phyloP scores from a whole-genome alignment of 148 eudicot species.

The Linanthus parryae region DNA sequence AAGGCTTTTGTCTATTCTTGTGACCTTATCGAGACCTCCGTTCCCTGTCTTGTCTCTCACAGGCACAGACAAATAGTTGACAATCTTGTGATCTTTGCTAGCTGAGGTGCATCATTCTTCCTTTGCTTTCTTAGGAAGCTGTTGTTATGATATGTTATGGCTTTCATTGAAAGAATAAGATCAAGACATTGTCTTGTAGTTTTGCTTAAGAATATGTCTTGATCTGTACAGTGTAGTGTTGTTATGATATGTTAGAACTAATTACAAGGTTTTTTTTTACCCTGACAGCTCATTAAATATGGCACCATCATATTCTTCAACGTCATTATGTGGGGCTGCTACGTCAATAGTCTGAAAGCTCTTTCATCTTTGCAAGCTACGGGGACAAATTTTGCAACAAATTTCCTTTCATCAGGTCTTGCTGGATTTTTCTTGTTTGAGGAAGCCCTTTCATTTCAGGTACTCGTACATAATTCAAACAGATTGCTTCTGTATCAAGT shows the following conservation, averaged over 20 bases:
- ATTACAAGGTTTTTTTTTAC: background rate
- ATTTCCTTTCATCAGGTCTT: conserved; percentile 84
- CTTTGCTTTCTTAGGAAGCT: too few relatives aligned
- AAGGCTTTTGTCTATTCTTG: too few relatives aligned
- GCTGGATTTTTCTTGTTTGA: conserved; percentile 85
- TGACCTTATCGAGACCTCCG: too few relatives aligned
- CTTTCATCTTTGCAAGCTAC: conserved; percentile 98
- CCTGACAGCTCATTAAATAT: conserved; percentile 56
- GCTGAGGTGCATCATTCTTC: too few relatives aligned
- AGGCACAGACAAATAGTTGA: too few relatives aligned
- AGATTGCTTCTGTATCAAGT: background rate
- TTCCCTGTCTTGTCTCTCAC: too few relatives aligned
- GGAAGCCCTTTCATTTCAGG: conserved; percentile 70
- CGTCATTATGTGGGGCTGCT: conserved; percentile 94
- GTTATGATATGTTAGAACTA: background rate
- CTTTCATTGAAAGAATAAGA: background rate
- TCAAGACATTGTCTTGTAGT: background rate
- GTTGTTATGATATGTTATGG: too few relatives aligned
- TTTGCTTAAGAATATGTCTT: background rate
- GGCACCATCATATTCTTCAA: conserved; percentile 66
- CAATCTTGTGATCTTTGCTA: too few relatives aligned
- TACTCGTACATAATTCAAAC: conserved; percentile 14
- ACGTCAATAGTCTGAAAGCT: conserved; percentile 84
- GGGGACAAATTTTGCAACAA: conserved; percentile 83
- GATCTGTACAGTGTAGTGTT: too few relatives aligned